Evolutionary conservation across 2,329 filamentous ascomycete genomes (phyloP), one percentile per base, ranked within the genome.

Genomic region (Teratosphaeria epicoccoides): DNA sequence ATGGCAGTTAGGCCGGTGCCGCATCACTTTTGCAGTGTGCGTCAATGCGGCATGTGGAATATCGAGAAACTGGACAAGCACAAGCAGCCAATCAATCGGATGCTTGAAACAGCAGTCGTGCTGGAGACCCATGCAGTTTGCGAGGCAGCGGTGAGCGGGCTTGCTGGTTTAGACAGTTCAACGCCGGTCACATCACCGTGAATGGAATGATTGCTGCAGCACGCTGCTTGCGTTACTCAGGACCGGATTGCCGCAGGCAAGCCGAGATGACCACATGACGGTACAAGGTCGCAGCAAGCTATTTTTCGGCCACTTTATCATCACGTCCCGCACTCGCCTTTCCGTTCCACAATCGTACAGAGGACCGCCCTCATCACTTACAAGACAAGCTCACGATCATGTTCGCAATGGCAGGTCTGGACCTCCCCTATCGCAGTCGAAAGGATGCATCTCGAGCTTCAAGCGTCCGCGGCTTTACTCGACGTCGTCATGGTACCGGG

Each of bases 381-480:
- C 17, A 55, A 24, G 44, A 47, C 25, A 6, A 43, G 4, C 12
- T n/a, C 12, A 17, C 43, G 37, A n/a, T 24, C n/a, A 52, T 52
- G 50, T 52, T 52, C 46, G 46, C 45, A 4, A 43, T 51, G 44
- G 11, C 49, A n/a, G 49, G 49, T 17, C 11, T 28, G 10, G 33
- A 40, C 45, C 24, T 52, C 5, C 44, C 50, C 12, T 54, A 51
- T 24, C 53, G 51, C 43, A 52, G 47, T 26, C 49, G 53, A 26
- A 52, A 51, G 28, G 49, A 54, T 23, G 17, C 54, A 17, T 22
- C 37, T 6, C 55, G 51, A 29, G 43, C 55, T 6, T 49, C 52
- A 6, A 46, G 50, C 12, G 43, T 52, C 3, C 28, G 50, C 9
- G 47, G 51, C 23, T 23, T 43, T n/a, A 43, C 37, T 5, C n/a